Base-by-base conservation (phyloP, 2,329 filamentous ascomycete genomes). In the Penicillium freii region DNA sequence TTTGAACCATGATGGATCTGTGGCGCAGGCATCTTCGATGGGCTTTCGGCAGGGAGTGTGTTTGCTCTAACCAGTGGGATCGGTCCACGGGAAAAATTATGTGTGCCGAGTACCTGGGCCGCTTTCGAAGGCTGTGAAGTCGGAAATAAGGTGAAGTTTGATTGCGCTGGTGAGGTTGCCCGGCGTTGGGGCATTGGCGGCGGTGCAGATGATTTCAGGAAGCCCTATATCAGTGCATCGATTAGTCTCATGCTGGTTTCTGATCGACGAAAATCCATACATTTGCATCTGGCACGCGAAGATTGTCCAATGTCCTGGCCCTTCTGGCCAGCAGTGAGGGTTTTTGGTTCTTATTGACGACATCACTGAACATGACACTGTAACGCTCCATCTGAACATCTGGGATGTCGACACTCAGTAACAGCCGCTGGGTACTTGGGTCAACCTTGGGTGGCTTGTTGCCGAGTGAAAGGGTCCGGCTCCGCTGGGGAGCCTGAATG, bases 321-420 rank as follows among this genome's bases (percentile, higher is more conserved):
- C 73, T 69, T 55, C 75, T 68, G 50, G 71, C 67, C 54, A 76
- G 63, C 51, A 73, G 60, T 10, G 73, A 65, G 34, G 69, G 63
- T 45, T 56, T 61, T 33, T 69, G 62, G 59, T 71, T 59, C 84
- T 72, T 69, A 34, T 67, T 82, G 27, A 96, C 77, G 7, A 97
- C 80, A 38, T 84, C 84, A 54, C 87, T 86, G 69, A 97, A 97
- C 92, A 97, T 97, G 63, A 97, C 84, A 66, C 92, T 96, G 66
- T 96, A 97, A 48, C 93, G 82, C 71, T 97, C 93, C 81, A 97
- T 81, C 61, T 88, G 85, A 54, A 90, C 82, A 49, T 84, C 83
- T 0, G 93, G 92, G 56, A 97, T 94, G 51, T 92, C 85, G 17
- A 97, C 82, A 65, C 92, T 82, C 21, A 97, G 77, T 7, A 88